Evolutionary conservation across 2,329 filamentous ascomycete genomes (phyloP), one percentile per base, ranked within the genome.

Genomic region (Diaporthe citriasiana): DNA sequence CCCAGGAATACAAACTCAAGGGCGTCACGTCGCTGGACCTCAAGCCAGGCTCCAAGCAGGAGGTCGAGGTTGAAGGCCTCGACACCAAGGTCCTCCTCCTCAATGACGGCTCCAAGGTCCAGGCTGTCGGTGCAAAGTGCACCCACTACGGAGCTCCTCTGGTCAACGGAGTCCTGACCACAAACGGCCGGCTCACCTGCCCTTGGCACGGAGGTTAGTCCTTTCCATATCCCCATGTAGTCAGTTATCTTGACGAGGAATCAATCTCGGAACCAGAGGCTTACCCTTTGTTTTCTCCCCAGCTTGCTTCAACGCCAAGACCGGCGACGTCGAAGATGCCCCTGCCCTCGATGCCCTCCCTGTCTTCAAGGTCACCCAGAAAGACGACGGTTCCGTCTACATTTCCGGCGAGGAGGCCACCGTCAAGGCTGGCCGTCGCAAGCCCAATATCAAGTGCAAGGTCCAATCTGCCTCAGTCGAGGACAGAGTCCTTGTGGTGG

Each of bases 281-380:
- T 77, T 33, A 77, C 60, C 57, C 38, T 55, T 2, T 22, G 40
- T 50, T 8, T 42, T 40, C 53, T 13, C 6, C 10, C 70, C 76
- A 95, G 97, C 97, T 73, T 99, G 97, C 87, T 99, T 98, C 86
- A 97, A 95, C 76, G 91, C 94, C 76, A 89, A 89, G 72, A 97
- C 93, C 8, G 97, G 97, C 70, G 97, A 99, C 79, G 94, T 98
- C 74, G 97, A 99, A 84, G 95, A 98, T 81, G 95, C 96, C 0
- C 97, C 97, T 0, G 97, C 94, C 2, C 90, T 97, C 35, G 95
- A 98, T 79, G 89, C 94, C n/a, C 86, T 99, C 35, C 90, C 93
- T 59, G 92, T 93, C 68, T 99, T 97, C 85, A 91, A 94, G 70
- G 87, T 98, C 42, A 86, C 91, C 42, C 92, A 97, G 82, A 95